phyloP scores from a whole-genome alignment of 106 monocot species.

The Triglochin maritima region DNA sequence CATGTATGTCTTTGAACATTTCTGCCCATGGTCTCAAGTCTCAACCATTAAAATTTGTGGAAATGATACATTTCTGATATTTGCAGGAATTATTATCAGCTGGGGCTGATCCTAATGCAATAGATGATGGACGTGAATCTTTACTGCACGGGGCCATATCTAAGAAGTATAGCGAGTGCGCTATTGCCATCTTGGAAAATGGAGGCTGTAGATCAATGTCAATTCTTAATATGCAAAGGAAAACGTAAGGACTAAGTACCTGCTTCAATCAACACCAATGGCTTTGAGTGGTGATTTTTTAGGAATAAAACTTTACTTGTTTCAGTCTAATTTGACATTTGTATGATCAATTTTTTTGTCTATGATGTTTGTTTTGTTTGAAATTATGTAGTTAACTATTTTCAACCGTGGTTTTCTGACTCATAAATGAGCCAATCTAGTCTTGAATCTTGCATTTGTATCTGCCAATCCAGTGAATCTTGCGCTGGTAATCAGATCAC shows the following conservation, averaged over 20 bases:
- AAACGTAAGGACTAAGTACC: slow-evolving; percentile 52
- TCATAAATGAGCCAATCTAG: too few relatives aligned
- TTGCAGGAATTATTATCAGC: slow-evolving; percentile 76
- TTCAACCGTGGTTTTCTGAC: too few relatives aligned
- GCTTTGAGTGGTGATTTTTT: too few relatives aligned
- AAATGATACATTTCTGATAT: not conserved
- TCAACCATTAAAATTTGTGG: too few relatives aligned
- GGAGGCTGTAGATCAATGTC: slow-evolving; percentile 93
- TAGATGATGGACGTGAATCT: slow-evolving; percentile 97
- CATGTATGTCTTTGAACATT: slow-evolving; percentile 31
- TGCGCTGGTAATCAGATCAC: too few relatives aligned
- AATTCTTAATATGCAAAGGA: slow-evolving; percentile 56
- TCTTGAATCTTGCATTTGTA: too few relatives aligned
- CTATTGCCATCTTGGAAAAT: slow-evolving; percentile 82
- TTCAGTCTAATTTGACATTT: too few relatives aligned
- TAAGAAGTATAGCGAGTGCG: slow-evolving; percentile 76
- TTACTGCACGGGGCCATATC: slow-evolving; percentile 77
- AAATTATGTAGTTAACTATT: too few relatives aligned
- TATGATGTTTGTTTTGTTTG: too few relatives aligned
- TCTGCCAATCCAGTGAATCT: too few relatives aligned
- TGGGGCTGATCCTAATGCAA: slow-evolving; percentile 89
- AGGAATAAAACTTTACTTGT: too few relatives aligned
- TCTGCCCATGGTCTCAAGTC: not conserved
- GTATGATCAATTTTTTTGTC: too few relatives aligned
- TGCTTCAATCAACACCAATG: not conserved